Evolutionary conservation across 2,329 filamentous ascomycete species (phyloP), one percentile per base, ranked within the genome.

Genomic region (Sarocladiaceae sp.): DNA sequence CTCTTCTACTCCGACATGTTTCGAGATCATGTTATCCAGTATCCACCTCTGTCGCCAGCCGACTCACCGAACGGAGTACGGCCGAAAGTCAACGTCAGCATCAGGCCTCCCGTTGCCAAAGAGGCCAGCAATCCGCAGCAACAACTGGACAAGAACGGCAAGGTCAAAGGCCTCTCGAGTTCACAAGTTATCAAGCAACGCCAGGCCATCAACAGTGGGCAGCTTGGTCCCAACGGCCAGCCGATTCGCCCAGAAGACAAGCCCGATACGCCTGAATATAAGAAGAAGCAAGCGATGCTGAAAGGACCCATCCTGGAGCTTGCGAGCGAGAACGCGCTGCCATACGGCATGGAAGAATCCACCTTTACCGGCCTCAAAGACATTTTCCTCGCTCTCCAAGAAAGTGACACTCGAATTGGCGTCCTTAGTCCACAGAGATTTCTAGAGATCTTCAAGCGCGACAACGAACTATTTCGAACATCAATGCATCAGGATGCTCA

Each of bases 401-500:
- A 84, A 43, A 89, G 87, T 61, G 73, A 80, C 48, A 85, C 85
- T 32, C 82, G 89, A 45, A 93, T 87, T 6, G 93, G 93, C 13
- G 88, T 98, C 10, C 76, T 97, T 33, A 95, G 90, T 57, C 93
- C 93, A 1, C 83, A 91, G 56, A 84, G 90, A 50, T 96, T 98
- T 51, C 73, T 98, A 27, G 91, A 98, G 59, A 90, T 96, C 20
- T 81, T 98, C 58, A 88, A 90, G 58, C 80, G 86, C 50, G 88
- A 97, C 55, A 95, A 98, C 60, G 93, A 98, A 63, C 90, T 95
- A 84, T 98, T 98, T 58, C 82, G 89, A 47, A 91, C 89, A 31
- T 87, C 90, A 3, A 95, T 96, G 87, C 93, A 98, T 63, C 93
- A 98, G 61, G 93, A 98, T 61, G 93, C 93, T 1, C 93, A 98